A percentile compares a stretch with the other conserved stretches of the same genome.
These are phyloP conservation scores for Lipomyces kockii DNA, from an alignment of 805 yeast species.

Conservation along the genomic window DNA sequence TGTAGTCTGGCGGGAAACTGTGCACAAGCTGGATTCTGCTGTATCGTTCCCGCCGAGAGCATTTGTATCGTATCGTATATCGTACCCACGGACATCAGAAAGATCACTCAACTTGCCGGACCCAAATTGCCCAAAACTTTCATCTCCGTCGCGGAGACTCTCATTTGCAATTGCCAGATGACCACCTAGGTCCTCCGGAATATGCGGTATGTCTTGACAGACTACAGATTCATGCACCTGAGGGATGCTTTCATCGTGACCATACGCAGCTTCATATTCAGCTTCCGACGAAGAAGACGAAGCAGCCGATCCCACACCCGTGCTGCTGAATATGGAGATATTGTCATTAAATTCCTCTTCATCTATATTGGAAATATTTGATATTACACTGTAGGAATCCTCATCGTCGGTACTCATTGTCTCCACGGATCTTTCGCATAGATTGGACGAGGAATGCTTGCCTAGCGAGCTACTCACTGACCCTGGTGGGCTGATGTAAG, in stretches of 20 bases:
- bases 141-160: background rate
- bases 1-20: background rate
- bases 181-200: background rate
- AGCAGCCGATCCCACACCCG: background rate
- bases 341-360: constrained; percentile 7
- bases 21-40: background rate
- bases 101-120: background rate
- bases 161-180: background rate
- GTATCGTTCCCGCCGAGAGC: background rate
- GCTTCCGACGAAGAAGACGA: background rate
- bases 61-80: background rate
- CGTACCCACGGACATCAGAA: too few species aligned
- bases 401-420: constrained; percentile 6
- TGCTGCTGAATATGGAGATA: background rate
- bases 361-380: constrained; percentile 5
- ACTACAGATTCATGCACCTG: background rate
- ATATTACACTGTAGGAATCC: background rate
- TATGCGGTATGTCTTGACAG: background rate
- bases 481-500: background rate
- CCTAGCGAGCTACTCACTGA: background rate
- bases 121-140: background rate
- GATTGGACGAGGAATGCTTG: background rate
- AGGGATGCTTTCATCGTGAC: background rate
- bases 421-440: background rate
- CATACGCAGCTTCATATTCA: background rate